These are phyloP conservation scores for Umbelopsis sp. DNA, from an alignment of 371 early-diverging fungal species.

Conservation along the genomic window DNA sequence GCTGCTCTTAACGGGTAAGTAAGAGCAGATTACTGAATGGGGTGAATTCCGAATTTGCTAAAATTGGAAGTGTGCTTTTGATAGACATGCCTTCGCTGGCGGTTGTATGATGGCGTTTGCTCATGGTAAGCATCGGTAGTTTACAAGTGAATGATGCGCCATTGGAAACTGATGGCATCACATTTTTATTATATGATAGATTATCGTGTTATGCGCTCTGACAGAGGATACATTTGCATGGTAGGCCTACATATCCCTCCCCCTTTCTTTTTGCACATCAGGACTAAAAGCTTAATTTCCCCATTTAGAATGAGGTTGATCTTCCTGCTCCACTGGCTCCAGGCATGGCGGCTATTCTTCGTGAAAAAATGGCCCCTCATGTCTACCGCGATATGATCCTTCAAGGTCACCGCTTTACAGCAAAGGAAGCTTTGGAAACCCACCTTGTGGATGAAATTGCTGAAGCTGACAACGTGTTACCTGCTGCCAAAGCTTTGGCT, in stretches of 20 bases:
- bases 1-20: conserved; percentile 77
- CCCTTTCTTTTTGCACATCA: too few species aligned
- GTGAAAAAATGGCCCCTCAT: conserved; percentile 60
- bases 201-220: conserved; percentile 81
- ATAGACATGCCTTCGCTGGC: conserved; percentile 84
- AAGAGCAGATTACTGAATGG: not conserved
- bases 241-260: conserved; percentile 24
- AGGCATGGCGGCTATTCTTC: conserved; percentile 76
- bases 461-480: conserved; percentile 49
- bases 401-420: conserved; percentile 68
- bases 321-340: conserved; percentile 69
- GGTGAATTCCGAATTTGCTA: not conserved
- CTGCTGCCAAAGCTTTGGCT: conserved; percentile 62
- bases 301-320: conserved; percentile 78
- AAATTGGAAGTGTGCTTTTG: not conserved
- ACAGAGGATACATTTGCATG: conserved; percentile 80
- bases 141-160: not conserved
- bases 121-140: conserved; percentile 52
- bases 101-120: conserved; percentile 81
- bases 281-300: not conserved
- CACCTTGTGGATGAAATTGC: conserved; percentile 66
- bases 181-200: conserved; percentile 38
- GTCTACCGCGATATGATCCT: conserved; percentile 69
- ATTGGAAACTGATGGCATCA: not conserved
- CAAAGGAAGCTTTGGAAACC: conserved; percentile 62